These are phyloP conservation scores for Trametes coccinea DNA, from an alignment of 768 basidiomycete genomes.

Conservation along the genomic window DNA sequence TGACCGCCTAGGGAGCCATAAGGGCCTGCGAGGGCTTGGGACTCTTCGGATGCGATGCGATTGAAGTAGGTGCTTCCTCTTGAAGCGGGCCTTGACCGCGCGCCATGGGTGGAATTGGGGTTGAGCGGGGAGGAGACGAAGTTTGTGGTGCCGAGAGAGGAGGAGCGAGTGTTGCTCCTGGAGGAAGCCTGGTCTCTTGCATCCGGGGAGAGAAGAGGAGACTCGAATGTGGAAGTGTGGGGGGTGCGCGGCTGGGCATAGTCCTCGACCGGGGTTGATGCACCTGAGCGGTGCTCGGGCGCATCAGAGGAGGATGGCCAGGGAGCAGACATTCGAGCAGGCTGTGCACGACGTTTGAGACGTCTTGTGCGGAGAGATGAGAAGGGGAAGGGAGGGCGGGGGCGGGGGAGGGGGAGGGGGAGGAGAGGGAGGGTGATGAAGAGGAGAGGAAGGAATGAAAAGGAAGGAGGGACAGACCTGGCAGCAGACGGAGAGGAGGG, in stretches of 20 bases:
- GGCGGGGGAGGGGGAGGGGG: not conserved
- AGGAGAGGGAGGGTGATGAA: not conserved
- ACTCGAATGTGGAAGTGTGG: conserved; percentile 31
- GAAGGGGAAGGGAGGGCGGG: not conserved
- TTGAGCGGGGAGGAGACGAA: conserved; percentile 58
- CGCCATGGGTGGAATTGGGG: conserved; percentile 37
- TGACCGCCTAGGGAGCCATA: conserved; percentile 31
- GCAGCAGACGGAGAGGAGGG: not conserved
- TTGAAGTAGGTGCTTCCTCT: conserved; percentile 43
- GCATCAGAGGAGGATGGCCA: conserved; percentile 20
- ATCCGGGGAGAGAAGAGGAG: conserved; percentile 33
- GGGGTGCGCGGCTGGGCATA: conserved; percentile 22
- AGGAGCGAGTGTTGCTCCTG: conserved; percentile 26
- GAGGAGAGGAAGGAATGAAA: not conserved
- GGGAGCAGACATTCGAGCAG: conserved; percentile 8
- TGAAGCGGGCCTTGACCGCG: conserved; percentile 42
- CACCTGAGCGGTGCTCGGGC: conserved; percentile 21
- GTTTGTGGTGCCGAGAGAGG: conserved; percentile 28
- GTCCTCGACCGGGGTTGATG: conserved; percentile 21
- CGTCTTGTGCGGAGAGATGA: conserved; percentile 2
- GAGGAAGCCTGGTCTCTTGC: conserved; percentile 14
- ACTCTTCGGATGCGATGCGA: conserved; percentile 47
- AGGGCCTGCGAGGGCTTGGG: conserved; percentile 41
- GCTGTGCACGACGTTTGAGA: not conserved
- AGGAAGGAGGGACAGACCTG: conserved; percentile 12